Evolutionary conservation across 2,329 filamentous ascomycete genomes (phyloP).

Genomic region (Colletotrichum coccodes): DNA sequence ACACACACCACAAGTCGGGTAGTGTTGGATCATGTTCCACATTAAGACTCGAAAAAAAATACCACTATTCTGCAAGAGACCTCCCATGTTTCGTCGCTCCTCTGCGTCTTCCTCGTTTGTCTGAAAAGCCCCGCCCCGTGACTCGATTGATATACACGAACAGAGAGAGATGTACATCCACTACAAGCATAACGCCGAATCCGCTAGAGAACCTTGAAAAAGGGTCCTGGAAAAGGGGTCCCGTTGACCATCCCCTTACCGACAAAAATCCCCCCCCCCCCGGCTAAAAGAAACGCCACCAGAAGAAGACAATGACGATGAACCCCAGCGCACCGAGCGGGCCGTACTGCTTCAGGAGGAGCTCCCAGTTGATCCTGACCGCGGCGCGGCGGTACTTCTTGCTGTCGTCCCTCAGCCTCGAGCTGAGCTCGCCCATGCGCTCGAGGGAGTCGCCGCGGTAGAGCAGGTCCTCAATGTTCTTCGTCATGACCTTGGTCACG

Average conservation of each 20-base stretch:
- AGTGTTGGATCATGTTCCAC: slow-evolving; percentile 28
- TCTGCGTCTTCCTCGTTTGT: background rate
- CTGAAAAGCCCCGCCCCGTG: background rate
- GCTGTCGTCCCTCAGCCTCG: slow-evolving; percentile 87
- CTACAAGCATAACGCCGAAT: background rate
- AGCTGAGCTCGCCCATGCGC: slow-evolving; percentile 95
- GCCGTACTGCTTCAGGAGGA: slow-evolving; percentile 95
- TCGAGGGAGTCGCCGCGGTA: slow-evolving; percentile 95
- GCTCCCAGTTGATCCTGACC: slow-evolving; percentile 97
- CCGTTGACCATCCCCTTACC: background rate
- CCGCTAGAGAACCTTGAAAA: background rate
- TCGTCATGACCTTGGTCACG: slow-evolving; percentile 99
- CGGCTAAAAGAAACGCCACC: slow-evolving; percentile 87
- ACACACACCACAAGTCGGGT: slow-evolving; percentile 13
- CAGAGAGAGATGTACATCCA: background rate
- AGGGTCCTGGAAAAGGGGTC: background rate
- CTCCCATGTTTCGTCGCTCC: background rate
- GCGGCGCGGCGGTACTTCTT: slow-evolving; percentile 94
- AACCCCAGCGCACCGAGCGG: slow-evolving; percentile 85
- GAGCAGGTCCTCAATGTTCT: slow-evolving; percentile 98
- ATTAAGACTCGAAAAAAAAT: slow-evolving; percentile 20
- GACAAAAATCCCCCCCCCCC: background rate
- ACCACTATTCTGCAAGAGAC: slow-evolving; percentile 14
- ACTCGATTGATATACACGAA: slow-evolving; percentile 9
- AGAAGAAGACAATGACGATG: slow-evolving; percentile 87